These are phyloP conservation scores for Paragyromitra xinjiangensis DNA, from an alignment of 495 filamentous ascomycete genomes.

Conservation along the genomic window DNA sequence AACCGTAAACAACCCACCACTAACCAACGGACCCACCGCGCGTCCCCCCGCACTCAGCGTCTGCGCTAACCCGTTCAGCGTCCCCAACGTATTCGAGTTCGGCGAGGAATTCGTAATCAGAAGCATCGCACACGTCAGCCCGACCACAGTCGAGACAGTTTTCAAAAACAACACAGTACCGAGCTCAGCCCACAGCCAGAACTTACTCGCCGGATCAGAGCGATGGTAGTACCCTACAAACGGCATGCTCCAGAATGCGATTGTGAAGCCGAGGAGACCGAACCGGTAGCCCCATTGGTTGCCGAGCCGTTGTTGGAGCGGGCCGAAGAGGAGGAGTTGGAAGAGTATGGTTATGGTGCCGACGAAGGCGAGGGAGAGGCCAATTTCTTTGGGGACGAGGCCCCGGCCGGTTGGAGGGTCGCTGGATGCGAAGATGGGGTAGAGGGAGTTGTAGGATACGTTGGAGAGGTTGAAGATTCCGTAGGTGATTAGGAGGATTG, in stretches of 20 bases:
- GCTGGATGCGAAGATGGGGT: slow-evolving; percentile 86
- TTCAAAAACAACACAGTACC: slow-evolving; percentile 83
- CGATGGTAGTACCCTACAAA: slow-evolving; percentile 81
- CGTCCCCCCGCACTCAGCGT: slow-evolving; percentile 91
- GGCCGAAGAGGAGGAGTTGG: slow-evolving; percentile 83
- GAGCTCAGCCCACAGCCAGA: slow-evolving; percentile 77
- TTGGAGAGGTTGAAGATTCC: slow-evolving; percentile 89
- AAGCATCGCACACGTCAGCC: slow-evolving; percentile 86
- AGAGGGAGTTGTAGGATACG: slow-evolving; percentile 87
- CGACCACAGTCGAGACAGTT: slow-evolving; percentile 86
- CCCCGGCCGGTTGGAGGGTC: slow-evolving; percentile 76
- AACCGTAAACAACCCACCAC: slow-evolving; percentile 81
- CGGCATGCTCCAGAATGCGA: slow-evolving; percentile 87
- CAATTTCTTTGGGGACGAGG: slow-evolving; percentile 80
- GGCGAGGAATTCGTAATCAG: slow-evolving; percentile 80
- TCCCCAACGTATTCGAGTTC: slow-evolving; percentile 88
- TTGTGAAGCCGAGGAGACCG: slow-evolving; percentile 80
- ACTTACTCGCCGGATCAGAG: slow-evolving; percentile 62
- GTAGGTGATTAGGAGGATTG: slow-evolving; percentile 81
- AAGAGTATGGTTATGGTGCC: slow-evolving; percentile 86
- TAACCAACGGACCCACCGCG: slow-evolving; percentile 86
- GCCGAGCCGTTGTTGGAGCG: slow-evolving; percentile 79
- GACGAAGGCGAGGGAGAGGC: slow-evolving; percentile 83
- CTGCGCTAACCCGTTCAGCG: slow-evolving; percentile 92
- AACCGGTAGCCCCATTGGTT: slow-evolving; percentile 83